These are phyloP conservation scores for Penicillium oxalicum DNA, from an alignment of 2,329 filamentous ascomycete species.

Conservation along the genomic window DNA sequence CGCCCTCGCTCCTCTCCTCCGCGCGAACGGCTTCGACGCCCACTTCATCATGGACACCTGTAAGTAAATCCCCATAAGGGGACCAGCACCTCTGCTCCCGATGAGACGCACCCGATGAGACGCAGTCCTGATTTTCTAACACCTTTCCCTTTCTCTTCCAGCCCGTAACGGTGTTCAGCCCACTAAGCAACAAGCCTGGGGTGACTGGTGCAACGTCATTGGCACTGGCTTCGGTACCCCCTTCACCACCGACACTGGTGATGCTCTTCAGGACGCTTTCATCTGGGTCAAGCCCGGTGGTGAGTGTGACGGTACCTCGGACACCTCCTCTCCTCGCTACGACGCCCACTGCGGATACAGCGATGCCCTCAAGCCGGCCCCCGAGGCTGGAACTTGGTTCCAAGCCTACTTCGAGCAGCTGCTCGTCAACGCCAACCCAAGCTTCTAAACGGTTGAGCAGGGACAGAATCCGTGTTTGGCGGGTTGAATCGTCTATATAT, in stretches of 20 bases:
- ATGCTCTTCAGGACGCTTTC: slow-evolving; percentile 57
- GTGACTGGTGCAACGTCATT: slow-evolving; percentile 63
- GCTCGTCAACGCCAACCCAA: slow-evolving; percentile 1
- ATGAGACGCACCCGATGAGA: too few species aligned
- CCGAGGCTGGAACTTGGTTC: slow-evolving; percentile 66
- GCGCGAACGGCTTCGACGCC: slow-evolving; percentile 44
- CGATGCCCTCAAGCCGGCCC: slow-evolving; percentile 57
- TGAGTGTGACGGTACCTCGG: slow-evolving; percentile 48
- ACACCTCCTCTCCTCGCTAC: slow-evolving; percentile 47
- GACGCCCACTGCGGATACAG: slow-evolving; percentile 51
- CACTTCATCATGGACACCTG: slow-evolving; percentile 53
- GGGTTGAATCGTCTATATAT: too few species aligned
- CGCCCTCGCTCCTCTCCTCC: slow-evolving; percentile 46
- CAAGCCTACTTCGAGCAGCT: slow-evolving; percentile 10
- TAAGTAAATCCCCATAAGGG: slow-evolving; percentile 17
- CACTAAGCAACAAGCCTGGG: slow-evolving; percentile 52
- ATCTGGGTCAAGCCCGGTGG: slow-evolving; percentile 67
- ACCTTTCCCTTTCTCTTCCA: slow-evolving; percentile 14
- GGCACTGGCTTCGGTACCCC: slow-evolving; percentile 60
- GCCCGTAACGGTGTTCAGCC: slow-evolving; percentile 59
- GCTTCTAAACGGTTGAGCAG: neutral
- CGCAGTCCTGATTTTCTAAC: neutral
- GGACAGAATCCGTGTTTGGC: too few species aligned
- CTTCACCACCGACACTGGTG: slow-evolving; percentile 57
- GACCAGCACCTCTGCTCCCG: too few species aligned